These are phyloP conservation scores for Nakazawaea ambrosiae DNA, from an alignment of 805 yeast species.

Conservation along the genomic window DNA sequence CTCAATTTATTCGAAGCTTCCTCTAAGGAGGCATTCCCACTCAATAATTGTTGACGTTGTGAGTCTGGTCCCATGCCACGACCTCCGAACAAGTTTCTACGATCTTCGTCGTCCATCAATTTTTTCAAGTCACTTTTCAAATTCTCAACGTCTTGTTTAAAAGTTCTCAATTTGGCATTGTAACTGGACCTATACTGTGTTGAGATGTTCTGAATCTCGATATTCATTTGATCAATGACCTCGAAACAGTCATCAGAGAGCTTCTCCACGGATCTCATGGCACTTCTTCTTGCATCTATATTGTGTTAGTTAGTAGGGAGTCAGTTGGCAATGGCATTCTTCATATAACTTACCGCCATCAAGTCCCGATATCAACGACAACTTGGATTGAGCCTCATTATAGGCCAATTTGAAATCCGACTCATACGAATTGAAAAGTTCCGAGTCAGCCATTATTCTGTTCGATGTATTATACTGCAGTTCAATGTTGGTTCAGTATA, in stretches of 20 bases:
- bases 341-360: slow-evolving; percentile 31
- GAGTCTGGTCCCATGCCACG: slow-evolving; percentile 27
- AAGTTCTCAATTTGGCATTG: slow-evolving; percentile 72
- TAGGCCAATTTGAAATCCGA: slow-evolving; percentile 64
- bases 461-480: not conserved
- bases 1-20: slow-evolving; percentile 75
- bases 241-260: slow-evolving; percentile 78
- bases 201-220: slow-evolving; percentile 83
- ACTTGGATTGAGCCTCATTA: slow-evolving; percentile 62
- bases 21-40: slow-evolving; percentile 74
- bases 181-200: slow-evolving; percentile 61
- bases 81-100: slow-evolving; percentile 64
- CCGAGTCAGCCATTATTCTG: slow-evolving; percentile 23
- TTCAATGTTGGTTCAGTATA: not conserved
- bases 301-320: not conserved
- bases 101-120: slow-evolving; percentile 62
- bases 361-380: slow-evolving; percentile 45
- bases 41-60: slow-evolving; percentile 77
- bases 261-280: slow-evolving; percentile 54
- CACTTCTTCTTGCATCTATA: slow-evolving; percentile 40
- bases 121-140: slow-evolving; percentile 49
- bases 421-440: slow-evolving; percentile 58
- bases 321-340: slow-evolving; percentile 7
- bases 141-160: slow-evolving; percentile 50
- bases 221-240: slow-evolving; percentile 75